Evolutionary conservation across 176 grass and related monocot species (phyloP), one percentile per base, ranked within the genome.

Genomic region (Sorghum bicolor): DNA sequence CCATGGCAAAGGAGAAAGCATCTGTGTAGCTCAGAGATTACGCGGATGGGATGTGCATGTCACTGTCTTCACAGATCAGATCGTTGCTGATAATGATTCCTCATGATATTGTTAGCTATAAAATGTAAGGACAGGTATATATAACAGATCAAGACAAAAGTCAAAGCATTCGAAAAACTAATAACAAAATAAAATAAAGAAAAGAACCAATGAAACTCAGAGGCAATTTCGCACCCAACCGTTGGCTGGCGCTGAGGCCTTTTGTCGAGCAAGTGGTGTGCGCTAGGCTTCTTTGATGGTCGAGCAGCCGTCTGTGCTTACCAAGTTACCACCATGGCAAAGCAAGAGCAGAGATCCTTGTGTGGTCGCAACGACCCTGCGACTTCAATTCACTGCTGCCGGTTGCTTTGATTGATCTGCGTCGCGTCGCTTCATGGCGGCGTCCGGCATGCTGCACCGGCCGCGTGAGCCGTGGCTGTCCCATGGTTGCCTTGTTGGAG

Each of bases 1-100:
- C 80, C 50, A 6, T 40, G 67, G 10, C 34, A 60, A 75, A 75
- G 39, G 38, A 83, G 57, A 26, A 26, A 61, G 57, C n/a, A 65
- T 74, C 55, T 63, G 19, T 17, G 16, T 47, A 63, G 69, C 39
- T 70, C 76, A 81, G 79, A 67, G 19, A 72, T 87, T 31, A 62
- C 24, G n/a, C 10, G 63, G 0, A 65, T n/a, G 52, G 33, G 62
- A 41, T 66, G 36, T 60, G 66, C 33, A 36, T 20, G 33, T 82
- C 64, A 30, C 22, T 72, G 8, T 81, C 79, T 10, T 55, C 61
- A 15, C 61, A 30, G 25, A 14, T 30, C 61, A 29, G 8, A 25
- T n/a, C 1, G 32, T 67, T 70, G 65, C 44, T 1, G 50, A 72
- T 82, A 72, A 61, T 3, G 25, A 61, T 82, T 82, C 66, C 9